Conservation (phyloP, 192 early-diverging fungal genomes). For the Coemansia sp. region DNA sequence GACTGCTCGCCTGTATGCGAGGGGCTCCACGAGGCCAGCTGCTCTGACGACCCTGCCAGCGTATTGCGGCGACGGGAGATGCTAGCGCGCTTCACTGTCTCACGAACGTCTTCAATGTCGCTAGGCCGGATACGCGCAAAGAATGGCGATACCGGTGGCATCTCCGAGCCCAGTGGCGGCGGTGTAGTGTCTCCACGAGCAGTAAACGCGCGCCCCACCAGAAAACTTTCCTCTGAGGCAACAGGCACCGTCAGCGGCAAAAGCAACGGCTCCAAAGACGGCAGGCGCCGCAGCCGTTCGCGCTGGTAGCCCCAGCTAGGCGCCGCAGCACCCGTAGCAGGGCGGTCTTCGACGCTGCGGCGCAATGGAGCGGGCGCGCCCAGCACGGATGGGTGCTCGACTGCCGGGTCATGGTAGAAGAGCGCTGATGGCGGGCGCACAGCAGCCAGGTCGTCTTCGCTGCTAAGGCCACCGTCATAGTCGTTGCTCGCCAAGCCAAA, state of each 20-base stretch:
- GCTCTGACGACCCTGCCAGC: background rate
- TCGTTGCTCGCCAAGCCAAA: background rate
- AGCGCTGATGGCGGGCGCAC: conserved; percentile 35
- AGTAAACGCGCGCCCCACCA: background rate
- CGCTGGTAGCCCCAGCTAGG: background rate
- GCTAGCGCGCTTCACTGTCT: conserved; percentile 26
- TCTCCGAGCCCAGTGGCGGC: conserved; percentile 27
- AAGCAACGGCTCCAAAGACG: background rate
- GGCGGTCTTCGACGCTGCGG: conserved; percentile 26
- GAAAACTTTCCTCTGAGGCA: background rate
- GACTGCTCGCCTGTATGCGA: conserved; percentile 4
- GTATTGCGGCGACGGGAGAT: conserved; percentile 22
- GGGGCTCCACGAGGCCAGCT: conserved; percentile 4
- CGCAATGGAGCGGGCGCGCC: conserved; percentile 40
- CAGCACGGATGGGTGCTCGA: background rate
- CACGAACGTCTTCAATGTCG: conserved; percentile 25
- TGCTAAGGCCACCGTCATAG: conserved; percentile 1
- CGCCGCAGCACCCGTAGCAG: background rate
- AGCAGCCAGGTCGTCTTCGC: conserved; percentile 14
- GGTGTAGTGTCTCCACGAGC: background rate
- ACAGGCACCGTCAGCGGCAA: background rate
- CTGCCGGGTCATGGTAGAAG: conserved; percentile 4
- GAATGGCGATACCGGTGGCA: conserved; percentile 48
- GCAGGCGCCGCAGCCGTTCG: conserved; percentile 4
- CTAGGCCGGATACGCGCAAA: conserved; percentile 26